Conservation (phyloP, 805 yeast species). For the Ogataea paraovalis region DNA sequence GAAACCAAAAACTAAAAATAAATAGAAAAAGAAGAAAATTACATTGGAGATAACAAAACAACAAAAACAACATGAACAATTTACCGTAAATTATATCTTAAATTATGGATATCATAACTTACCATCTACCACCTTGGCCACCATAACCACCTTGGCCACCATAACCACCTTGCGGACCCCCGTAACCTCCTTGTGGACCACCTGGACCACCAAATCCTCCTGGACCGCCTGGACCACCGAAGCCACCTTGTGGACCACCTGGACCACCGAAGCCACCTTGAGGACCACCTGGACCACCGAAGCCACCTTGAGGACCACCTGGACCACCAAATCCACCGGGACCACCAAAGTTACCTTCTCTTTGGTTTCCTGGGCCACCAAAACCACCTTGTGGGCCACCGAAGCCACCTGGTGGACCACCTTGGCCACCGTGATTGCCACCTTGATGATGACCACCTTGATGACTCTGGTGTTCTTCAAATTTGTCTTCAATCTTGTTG, state of each 20-base stretch:
- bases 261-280: slow-evolving; percentile 18
- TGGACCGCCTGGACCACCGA: slow-evolving; percentile 11
- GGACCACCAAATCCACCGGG: background rate
- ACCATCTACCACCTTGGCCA: slow-evolving; percentile 18
- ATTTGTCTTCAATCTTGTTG: slow-evolving; percentile 41
- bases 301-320: background rate
- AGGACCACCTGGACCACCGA: slow-evolving; percentile 10
- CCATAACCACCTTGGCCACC: slow-evolving; percentile 8
- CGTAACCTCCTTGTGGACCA: slow-evolving; percentile 11
- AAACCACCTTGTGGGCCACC: slow-evolving; percentile 11
- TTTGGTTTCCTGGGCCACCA: background rate
- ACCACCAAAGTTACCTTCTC: background rate
- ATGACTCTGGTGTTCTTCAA: slow-evolving; percentile 25
- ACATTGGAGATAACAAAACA: too few relatives aligned
- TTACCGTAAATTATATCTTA: background rate
- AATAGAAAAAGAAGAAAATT: background rate
- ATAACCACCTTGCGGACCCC: slow-evolving; percentile 21
- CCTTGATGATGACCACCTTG: too few relatives aligned
- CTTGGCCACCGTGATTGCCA: too few relatives aligned
- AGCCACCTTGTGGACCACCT: slow-evolving; percentile 12
- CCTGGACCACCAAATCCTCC: slow-evolving; percentile 11
- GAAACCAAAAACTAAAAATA: background rate
- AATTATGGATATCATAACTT: slow-evolving; percentile 2
- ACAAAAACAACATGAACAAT: background rate
- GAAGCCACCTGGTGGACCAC: too few relatives aligned